Conservation (phyloP, 2,329 filamentous ascomycete genomes). For the Ophiostoma sp. region DNA sequence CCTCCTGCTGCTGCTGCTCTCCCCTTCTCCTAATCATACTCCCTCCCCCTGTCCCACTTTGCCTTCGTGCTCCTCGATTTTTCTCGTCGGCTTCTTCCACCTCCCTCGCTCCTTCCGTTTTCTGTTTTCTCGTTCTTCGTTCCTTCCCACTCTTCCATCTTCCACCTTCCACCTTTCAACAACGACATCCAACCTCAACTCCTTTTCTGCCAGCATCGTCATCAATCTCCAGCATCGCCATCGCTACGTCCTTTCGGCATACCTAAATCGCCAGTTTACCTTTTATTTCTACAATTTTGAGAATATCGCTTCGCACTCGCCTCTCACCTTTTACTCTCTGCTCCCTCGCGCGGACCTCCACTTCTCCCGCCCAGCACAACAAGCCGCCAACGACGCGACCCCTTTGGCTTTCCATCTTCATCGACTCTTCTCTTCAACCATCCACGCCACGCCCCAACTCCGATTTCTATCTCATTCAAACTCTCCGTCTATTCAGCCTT, state of each 20-base stretch:
- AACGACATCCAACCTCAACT: neutral
- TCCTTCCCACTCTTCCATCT: conserved; percentile 10
- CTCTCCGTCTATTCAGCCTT: neutral
- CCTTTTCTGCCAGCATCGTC: neutral
- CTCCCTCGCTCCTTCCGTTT: conserved; percentile 26
- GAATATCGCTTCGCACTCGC: neutral
- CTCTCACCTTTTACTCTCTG: neutral
- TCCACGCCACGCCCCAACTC: neutral
- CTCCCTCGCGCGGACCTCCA: conserved; percentile 19
- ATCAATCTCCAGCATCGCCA: neutral
- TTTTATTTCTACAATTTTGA: conserved; percentile 5
- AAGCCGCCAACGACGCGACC: conserved; percentile 20
- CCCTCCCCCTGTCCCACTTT: conserved; percentile 27
- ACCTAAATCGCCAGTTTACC: neutral
- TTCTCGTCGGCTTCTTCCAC: conserved; percentile 17
- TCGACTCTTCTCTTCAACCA: conserved; percentile 3
- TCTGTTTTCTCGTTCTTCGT: neutral
- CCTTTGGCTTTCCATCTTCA: neutral
- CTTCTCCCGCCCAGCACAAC: conserved; percentile 17
- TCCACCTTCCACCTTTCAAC: neutral
- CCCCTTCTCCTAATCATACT: conserved; percentile 20
- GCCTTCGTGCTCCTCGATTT: conserved; percentile 15
- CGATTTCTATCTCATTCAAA: neutral
- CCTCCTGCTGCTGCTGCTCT: neutral
- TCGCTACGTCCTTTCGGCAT: neutral